Conservation (phyloP, 2,329 filamentous ascomycete species). For the Macroventuria anomochaeta region DNA sequence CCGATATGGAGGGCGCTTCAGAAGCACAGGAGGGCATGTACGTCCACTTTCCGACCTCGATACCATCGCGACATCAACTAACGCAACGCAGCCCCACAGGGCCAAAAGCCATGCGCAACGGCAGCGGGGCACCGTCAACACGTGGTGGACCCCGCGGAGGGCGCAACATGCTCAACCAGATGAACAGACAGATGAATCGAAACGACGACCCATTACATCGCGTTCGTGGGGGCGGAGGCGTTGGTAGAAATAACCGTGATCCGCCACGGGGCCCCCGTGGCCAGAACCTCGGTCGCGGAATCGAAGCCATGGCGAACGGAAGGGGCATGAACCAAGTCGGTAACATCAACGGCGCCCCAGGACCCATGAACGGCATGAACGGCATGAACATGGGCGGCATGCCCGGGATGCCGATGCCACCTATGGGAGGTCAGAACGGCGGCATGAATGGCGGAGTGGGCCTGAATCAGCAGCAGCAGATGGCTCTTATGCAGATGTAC, state of each 20-base stretch:
- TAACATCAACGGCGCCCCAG: slow-evolving; percentile 40
- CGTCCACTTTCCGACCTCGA: slow-evolving; percentile 25
- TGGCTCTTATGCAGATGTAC: slow-evolving; percentile 76
- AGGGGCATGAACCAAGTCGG: slow-evolving; percentile 44
- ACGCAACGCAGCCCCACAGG: slow-evolving; percentile 81
- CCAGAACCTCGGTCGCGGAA: slow-evolving; percentile 42
- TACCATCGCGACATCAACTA: slow-evolving; percentile 19
- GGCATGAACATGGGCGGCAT: slow-evolving; percentile 42
- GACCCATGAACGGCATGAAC: slow-evolving; percentile 51
- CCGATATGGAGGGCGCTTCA: slow-evolving; percentile 71
- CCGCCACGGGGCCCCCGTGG: slow-evolving; percentile 75
- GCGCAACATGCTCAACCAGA: slow-evolving; percentile 84
- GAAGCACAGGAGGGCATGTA: slow-evolving; percentile 55
- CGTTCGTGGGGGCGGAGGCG: slow-evolving; percentile 74
- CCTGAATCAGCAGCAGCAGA: slow-evolving; percentile 73
- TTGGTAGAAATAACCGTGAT: slow-evolving; percentile 81
- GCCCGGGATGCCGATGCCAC: slow-evolving; percentile 40
- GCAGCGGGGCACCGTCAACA: slow-evolving; percentile 49
- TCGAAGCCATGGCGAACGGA: slow-evolving; percentile 49
- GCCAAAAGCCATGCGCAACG: slow-evolving; percentile 91
- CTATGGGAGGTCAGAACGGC: slow-evolving; percentile 50
- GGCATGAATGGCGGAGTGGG: slow-evolving; percentile 48
- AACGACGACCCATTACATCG: slow-evolving; percentile 78
- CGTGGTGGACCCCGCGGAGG: slow-evolving; percentile 60
- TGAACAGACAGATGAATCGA: slow-evolving; percentile 83